Base-by-base conservation (phyloP, 805 yeast species). In the Candida chilensis region DNA sequence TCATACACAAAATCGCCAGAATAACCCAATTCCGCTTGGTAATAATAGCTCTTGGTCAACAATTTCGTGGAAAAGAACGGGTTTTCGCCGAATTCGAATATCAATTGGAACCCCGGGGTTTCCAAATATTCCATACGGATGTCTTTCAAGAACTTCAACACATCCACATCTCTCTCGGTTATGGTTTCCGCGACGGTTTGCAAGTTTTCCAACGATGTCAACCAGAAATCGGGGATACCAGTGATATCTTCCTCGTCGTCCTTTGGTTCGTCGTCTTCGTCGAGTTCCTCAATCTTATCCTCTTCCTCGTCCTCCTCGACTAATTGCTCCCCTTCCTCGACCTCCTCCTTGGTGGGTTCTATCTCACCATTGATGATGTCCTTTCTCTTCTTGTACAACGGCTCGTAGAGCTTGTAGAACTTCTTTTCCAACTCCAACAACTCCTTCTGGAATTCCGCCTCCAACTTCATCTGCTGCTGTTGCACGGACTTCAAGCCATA, bases 1-100 rank as follows among this genome's bases (percentile, higher is more conserved):
- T 90, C 96, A 57, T 90, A 92, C 43, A 92, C 87, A 54, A 85
- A 90, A 55, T 92, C 98, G 19, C 98, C 96, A 18, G 88, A 78
- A 57, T 86, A 85, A 15, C 95, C 96, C 43, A 87, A 68, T 58
- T 90, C 95, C 37, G 84, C 86, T 60, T 86, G 95, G 62, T 92
- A 92, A 61, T 74, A 88, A 58, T 92, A 92, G 5, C 94, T 78
- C 67, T 92, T 92, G 38, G 81, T 68, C 45, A 92, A 70, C 32
- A 63, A 60, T 42, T 61, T 67, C 60, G 90, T 84, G 38, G 75
- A 63, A 64, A 92, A 87, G 54, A 66, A 86, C 20, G 79, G 79
- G 57, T 88, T 88, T 38, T 64, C 67, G 31, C 58, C 63, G 55
- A 92, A 92, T 51, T 78, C 85, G 52, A 92, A 92, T 30, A 80